Evolutionary conservation across 2,329 filamentous ascomycete genomes (phyloP).

Genomic region (Fusarium algeriense): DNA sequence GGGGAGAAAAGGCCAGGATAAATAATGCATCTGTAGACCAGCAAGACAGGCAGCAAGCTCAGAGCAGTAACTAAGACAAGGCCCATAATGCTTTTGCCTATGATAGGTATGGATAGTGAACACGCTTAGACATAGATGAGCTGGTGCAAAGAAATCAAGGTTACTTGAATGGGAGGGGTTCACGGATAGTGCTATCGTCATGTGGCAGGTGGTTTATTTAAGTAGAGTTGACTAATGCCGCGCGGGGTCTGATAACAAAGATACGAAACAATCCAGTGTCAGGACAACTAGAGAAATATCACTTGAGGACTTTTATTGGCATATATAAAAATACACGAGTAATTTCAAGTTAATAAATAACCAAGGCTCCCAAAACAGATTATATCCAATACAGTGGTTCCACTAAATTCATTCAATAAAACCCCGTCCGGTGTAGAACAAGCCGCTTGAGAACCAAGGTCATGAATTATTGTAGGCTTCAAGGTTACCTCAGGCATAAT

Average conservation of each 20-base stretch:
- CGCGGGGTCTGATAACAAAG: neutral
- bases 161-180: neutral
- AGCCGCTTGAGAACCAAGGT: too few species aligned
- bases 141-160: too few species aligned
- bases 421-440: neutral
- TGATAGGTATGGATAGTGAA: too few species aligned
- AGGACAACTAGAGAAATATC: neutral
- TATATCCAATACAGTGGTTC: neutral
- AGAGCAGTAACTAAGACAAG: neutral
- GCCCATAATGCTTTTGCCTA: neutral
- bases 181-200: neutral
- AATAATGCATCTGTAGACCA: constrained; percentile 6
- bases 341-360: neutral
- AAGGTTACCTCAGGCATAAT: neutral
- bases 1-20: constrained; percentile 6
- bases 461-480: neutral
- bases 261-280: neutral
- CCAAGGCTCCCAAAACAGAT: neutral
- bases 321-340: neutral
- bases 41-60: neutral
- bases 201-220: neutral
- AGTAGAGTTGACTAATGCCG: neutral
- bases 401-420: neutral
- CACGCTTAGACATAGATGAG: neutral
- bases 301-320: too few species aligned